Conservation (phyloP, 1,139 yeast species). For the Diutina siamensis region DNA sequence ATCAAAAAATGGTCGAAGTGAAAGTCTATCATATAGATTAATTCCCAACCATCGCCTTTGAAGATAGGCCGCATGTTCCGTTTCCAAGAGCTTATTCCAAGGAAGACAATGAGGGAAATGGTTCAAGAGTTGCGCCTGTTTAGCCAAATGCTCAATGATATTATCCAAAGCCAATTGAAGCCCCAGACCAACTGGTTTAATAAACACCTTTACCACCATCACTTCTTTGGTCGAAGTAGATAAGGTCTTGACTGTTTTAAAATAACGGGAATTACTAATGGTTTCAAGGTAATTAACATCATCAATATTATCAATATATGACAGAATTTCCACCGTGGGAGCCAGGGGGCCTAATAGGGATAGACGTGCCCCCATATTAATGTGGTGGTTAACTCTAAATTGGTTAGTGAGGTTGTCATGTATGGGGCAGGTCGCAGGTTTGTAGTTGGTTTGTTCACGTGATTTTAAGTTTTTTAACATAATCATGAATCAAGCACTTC, state of each 20-base stretch:
- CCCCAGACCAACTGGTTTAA: constrained; percentile 42
- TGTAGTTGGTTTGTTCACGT: not conserved
- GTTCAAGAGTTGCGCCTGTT: constrained; percentile 26
- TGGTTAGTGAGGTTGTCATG: too few relatives aligned
- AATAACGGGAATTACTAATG: constrained; percentile 66
- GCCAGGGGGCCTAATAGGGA: constrained; percentile 84
- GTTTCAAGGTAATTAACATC: constrained; percentile 64
- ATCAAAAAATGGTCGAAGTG: constrained; percentile 80
- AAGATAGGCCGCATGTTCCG: constrained; percentile 85
- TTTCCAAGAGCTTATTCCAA: constrained; percentile 65
- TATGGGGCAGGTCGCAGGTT: too few relatives aligned
- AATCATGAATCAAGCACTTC: constrained; percentile 1
- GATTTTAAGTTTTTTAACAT: too few relatives aligned
- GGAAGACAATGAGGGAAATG: constrained; percentile 51
- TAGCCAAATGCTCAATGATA: constrained; percentile 22
- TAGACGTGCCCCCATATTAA: constrained; percentile 70
- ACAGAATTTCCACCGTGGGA: constrained; percentile 83
- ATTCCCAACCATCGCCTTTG: constrained; percentile 72
- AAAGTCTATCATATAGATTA: constrained; percentile 75
- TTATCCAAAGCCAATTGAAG: constrained; percentile 24
- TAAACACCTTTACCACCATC: constrained; percentile 67
- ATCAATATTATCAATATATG: constrained; percentile 71
- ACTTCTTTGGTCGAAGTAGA: constrained; percentile 27
- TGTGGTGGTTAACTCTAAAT: too few relatives aligned
- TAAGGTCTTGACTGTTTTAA: constrained; percentile 57